Evolutionary conservation across 225 moss, liverwort and hornwort species (phyloP), one percentile per base, ranked within the genome.

Genomic region (Pseudisothecium myosuroides): DNA sequence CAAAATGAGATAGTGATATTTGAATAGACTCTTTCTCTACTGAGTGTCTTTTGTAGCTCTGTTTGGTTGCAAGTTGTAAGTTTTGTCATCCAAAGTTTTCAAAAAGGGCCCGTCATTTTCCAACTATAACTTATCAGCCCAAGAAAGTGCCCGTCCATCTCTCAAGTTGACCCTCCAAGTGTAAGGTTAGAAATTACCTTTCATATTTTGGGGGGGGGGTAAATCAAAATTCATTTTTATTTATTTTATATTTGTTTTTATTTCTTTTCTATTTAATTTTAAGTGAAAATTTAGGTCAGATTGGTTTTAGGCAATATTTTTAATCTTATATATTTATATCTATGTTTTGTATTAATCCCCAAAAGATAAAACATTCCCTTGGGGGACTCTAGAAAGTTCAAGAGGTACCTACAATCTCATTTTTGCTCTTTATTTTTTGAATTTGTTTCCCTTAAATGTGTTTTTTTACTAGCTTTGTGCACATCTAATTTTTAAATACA

Each of bases 331-430:
- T 36, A 66, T 66, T 19, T 36, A 18, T 19, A 36, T 66, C 66
- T 19, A 66, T 66, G 32, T 36, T 36, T 66, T 65, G 1, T 63
- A 63, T 63, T 63, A 63, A 15, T 5, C 63, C 7, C 5, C 0
- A 16, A 16, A 32, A 32, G 8, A 31, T 15, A 14, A 62, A 62
- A 7, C 16, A 14, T 8, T 8, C 31, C 32, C 8, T 63, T 0
- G 4, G 3, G 2, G 7, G 3, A 63, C 7, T 62, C 0, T 63
- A 1, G 7, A 1, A 8, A 63, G 8, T 63, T 63, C 2, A 3
- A 1, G 31, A 16, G 31, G 63, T 31, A 63, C 16, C 63, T 63
- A 31, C 7, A 7, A 63, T 63, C 16, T 63, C 16, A 31, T 16
- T 31, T 31, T 63, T 7, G 2, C 5, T 63, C 31, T 63, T 63